Conservation (phyloP, 495 filamentous ascomycete genomes). For the Neurospora pannonica region DNA sequence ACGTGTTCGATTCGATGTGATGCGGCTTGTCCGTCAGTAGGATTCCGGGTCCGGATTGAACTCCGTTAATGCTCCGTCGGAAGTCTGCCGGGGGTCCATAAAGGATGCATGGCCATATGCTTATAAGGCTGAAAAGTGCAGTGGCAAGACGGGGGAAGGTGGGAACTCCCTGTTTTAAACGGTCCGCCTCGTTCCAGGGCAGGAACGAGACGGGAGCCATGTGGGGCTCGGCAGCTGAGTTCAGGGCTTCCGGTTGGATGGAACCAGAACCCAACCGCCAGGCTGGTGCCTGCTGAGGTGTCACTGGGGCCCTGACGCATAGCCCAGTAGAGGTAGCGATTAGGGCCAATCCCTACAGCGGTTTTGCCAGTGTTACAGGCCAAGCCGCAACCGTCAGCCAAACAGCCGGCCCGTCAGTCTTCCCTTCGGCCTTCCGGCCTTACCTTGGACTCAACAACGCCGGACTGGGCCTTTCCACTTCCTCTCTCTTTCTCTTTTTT, state of each 20-base stretch:
- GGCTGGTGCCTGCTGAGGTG: background rate
- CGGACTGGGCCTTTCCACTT: background rate
- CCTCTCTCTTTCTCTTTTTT: background rate
- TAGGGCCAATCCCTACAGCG: background rate
- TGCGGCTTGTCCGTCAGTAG: background rate
- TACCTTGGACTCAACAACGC: background rate
- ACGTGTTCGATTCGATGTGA: background rate
- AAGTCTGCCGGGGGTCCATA: background rate
- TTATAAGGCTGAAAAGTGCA: background rate
- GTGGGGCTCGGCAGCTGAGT: background rate
- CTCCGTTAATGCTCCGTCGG: background rate
- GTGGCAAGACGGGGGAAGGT: background rate
- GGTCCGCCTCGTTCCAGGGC: background rate
- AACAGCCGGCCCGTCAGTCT: background rate
- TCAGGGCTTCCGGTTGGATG: background rate
- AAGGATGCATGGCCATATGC: background rate
- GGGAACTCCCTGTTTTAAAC: background rate
- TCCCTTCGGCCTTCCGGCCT: too few relatives aligned
- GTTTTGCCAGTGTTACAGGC: background rate
- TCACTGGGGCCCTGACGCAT: background rate
- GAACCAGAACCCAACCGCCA: background rate
- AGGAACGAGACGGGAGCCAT: background rate
- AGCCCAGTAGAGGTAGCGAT: too few relatives aligned
- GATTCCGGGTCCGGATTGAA: background rate
- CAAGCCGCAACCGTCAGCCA: background rate